Evolutionary conservation across 2,329 filamentous ascomycete genomes (phyloP), one percentile per base, ranked within the genome.

Genomic region (Hypoxylon sp.): DNA sequence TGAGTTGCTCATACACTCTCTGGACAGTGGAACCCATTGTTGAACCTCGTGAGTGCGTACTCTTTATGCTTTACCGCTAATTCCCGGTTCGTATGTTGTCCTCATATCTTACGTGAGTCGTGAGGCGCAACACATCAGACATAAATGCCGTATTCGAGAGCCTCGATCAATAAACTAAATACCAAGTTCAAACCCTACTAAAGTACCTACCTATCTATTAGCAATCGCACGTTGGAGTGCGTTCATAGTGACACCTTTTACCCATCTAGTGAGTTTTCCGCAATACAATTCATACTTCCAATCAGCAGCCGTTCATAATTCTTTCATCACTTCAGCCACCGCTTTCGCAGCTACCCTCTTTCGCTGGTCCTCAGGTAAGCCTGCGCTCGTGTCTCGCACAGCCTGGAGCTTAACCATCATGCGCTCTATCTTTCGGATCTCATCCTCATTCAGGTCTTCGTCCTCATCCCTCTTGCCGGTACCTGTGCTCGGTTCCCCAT

Each of bases 371-470:
- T 88, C 85, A 1, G 87, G 82, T 75, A 91, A 74, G 7, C 85
- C 87, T 11, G 85, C 84, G 29, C 84, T 87, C 68, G 87, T 83
- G 57, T 90, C 88, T 73, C 83, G 79, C 7, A 87, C 87, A 1
- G 87, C 87, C 76, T 88, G 86, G 65, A 91, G 78, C 76, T 86
- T 89, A 52, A 82, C 78, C 86, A 91, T 90, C 84, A 91, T 86
- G 54, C 79, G 78, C 71, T 90, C 87, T 29, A 91, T 74, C 74
- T 87, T 86, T 71, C 84, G 82, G 14, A 91, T 82, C 32, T 88
- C 85, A 3, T 85, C 81, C 0, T 84, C 82, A 14, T 77, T 78
- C 2, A 82, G 57, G 3, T 82, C 78, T 16, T 80, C 79, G 5
- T 79, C 70, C 1, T 56, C 65, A 37, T 64, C 61, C 69, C 51